Conservation (phyloP, 768 basidiomycete genomes). For the Botryobasidium botryosum region DNA sequence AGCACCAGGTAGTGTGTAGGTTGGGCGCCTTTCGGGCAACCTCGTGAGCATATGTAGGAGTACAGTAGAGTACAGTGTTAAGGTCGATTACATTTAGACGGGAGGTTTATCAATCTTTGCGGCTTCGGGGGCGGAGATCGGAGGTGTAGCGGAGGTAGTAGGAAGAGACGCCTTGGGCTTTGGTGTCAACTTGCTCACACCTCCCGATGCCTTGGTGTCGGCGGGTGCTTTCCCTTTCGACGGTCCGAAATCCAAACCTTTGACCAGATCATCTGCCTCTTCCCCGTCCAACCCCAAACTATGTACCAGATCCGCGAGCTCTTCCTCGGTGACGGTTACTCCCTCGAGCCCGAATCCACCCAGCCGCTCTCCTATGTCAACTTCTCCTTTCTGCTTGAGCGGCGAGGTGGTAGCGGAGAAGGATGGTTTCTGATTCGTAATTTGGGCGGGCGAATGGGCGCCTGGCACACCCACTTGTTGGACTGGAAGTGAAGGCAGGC, state of each 20-base stretch:
- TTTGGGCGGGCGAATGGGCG: slow-evolving; percentile 52
- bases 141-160: too few relatives aligned
- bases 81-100: too few relatives aligned
- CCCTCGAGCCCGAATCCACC: slow-evolving; percentile 58
- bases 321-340: slow-evolving; percentile 59
- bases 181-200: too few relatives aligned
- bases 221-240: too few relatives aligned
- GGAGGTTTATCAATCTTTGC: too few relatives aligned
- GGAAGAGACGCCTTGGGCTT: too few relatives aligned
- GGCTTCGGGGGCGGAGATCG: too few relatives aligned
- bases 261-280: slow-evolving; percentile 60
- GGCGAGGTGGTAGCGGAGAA: slow-evolving; percentile 22
- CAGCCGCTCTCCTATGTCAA: slow-evolving; percentile 54
- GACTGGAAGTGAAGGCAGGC: slow-evolving; percentile 33
- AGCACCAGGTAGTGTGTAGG: too few relatives aligned
- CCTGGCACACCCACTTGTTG: slow-evolving; percentile 70
- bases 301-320: slow-evolving; percentile 48
- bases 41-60: too few relatives aligned
- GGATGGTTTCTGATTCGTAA: slow-evolving; percentile 46
- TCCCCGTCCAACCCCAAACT: slow-evolving; percentile 63
- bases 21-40: too few relatives aligned
- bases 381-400: slow-evolving; percentile 25
- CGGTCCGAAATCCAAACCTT: slow-evolving; percentile 30
- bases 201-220: too few relatives aligned
- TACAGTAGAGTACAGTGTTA: too few relatives aligned